Conservation (phyloP, 2,329 filamentous ascomycete species). For the Fusarium domesticum region DNA sequence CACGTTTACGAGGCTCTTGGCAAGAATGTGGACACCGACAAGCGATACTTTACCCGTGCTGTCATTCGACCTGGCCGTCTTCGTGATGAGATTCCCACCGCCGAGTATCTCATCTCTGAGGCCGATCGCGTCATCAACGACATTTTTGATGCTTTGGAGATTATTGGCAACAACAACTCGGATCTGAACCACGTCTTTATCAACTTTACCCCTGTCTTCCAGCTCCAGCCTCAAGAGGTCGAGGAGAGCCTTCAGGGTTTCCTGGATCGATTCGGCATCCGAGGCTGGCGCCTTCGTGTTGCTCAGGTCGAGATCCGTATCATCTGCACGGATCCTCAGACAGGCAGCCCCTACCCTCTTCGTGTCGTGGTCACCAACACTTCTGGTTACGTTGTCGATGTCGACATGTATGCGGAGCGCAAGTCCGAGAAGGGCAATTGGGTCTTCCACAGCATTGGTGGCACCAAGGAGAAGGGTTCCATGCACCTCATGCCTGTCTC, state of each 20-base stretch:
- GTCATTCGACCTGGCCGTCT: conserved; percentile 92
- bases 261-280: conserved; percentile 91
- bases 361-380: conserved; percentile 98
- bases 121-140: conserved; percentile 96
- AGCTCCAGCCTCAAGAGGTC: conserved; percentile 82
- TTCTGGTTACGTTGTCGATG: conserved; percentile 94
- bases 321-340: conserved; percentile 86
- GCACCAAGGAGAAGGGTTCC: conserved; percentile 88
- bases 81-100: conserved; percentile 96
- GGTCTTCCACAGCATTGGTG: conserved; percentile 97
- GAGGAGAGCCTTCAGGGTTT: conserved; percentile 92
- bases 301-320: conserved; percentile 98
- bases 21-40: conserved; percentile 92
- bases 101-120: conserved; percentile 96
- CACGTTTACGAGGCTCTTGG: conserved; percentile 97
- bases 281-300: conserved; percentile 93
- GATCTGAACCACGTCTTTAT: conserved; percentile 99
- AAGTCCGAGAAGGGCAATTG: conserved; percentile 98
- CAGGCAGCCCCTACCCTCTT: conserved; percentile 82
- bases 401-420: conserved; percentile 95
- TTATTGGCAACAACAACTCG: conserved; percentile 98
- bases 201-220: conserved; percentile 98
- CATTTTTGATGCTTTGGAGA: conserved; percentile 95
- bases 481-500: conserved; percentile 92
- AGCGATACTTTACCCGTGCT: conserved; percentile 97